phyloP scores from a whole-genome alignment of 1,284 basidiomycete species.

The Takashimella koratensis region DNA sequence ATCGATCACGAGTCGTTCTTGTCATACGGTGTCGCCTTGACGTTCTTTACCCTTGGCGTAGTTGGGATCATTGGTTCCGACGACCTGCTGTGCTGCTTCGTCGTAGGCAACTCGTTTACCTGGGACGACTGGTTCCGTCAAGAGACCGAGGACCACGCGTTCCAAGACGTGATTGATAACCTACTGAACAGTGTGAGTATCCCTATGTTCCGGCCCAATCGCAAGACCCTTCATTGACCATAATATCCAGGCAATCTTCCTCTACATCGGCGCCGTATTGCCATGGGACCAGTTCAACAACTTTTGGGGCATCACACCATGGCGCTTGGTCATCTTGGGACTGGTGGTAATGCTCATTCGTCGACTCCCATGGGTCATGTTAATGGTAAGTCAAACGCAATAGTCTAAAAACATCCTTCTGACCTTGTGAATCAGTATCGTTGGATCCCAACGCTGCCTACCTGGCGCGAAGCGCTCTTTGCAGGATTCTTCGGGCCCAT shows the following conservation, averaged over 20 bases:
- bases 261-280: conserved; percentile 89
- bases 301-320: conserved; percentile 60
- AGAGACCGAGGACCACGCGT: conserved; percentile 53
- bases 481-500: conserved; percentile 49
- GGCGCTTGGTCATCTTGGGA: conserved; percentile 77
- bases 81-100: conserved; percentile 64
- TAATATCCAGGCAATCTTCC: conserved; percentile 54
- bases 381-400: conserved; percentile 50
- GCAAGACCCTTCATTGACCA: neutral
- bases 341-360: conserved; percentile 72
- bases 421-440: conserved; percentile 16
- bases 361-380: conserved; percentile 72
- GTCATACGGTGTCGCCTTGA: conserved; percentile 45
- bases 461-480: conserved; percentile 42
- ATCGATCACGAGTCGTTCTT: conserved; percentile 50
- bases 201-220: neutral
- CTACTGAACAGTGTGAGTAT: conserved; percentile 50
- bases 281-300: conserved; percentile 56
- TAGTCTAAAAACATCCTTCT: neutral
- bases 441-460: conserved; percentile 41
- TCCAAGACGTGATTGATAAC: conserved; percentile 57
- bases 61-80: conserved; percentile 84
- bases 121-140: conserved; percentile 53
- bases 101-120: conserved; percentile 44
- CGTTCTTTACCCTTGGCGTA: conserved; percentile 70